Evolutionary conservation across 2,329 filamentous ascomycete genomes (phyloP).

Genomic region (Tolypocladium pustulatum): DNA sequence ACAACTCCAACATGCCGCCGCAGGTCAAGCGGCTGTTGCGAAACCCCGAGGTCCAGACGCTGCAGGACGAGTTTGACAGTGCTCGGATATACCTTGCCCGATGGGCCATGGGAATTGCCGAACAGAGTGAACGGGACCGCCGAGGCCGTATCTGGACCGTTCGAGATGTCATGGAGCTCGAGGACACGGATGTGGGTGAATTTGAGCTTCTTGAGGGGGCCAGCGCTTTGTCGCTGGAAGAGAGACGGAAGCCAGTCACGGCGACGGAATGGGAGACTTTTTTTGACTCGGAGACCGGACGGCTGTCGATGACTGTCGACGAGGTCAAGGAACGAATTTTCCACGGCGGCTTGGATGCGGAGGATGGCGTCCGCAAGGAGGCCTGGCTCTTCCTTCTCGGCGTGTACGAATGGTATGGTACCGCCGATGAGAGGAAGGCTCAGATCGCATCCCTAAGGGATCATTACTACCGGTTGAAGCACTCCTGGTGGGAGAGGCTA

Average conservation of each 20-base stretch:
- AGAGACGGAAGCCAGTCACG: slow-evolving; percentile 67
- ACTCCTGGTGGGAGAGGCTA: slow-evolving; percentile 90
- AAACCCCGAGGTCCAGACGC: slow-evolving; percentile 87
- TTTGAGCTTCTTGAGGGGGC: slow-evolving; percentile 88
- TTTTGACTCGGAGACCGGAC: slow-evolving; percentile 67
- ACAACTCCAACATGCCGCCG: slow-evolving; percentile 83
- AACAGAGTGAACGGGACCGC: slow-evolving; percentile 84
- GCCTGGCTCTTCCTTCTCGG: slow-evolving; percentile 92
- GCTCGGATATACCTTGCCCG: slow-evolving; percentile 87
- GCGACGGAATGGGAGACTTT: slow-evolving; percentile 84
- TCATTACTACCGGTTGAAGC: slow-evolving; percentile 89
- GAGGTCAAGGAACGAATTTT: slow-evolving; percentile 98
- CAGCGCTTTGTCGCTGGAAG: slow-evolving; percentile 61
- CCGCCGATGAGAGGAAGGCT: slow-evolving; percentile 70
- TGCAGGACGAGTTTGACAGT: slow-evolving; percentile 96
- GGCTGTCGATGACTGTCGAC: slow-evolving; percentile 69
- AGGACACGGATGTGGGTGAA: slow-evolving; percentile 89
- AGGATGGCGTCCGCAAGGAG: slow-evolving; percentile 90
- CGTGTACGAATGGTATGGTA: slow-evolving; percentile 89
- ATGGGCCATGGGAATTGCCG: slow-evolving; percentile 98
- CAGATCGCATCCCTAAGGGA: slow-evolving; percentile 79
- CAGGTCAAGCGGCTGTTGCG: slow-evolving; percentile 76
- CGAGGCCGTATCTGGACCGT: slow-evolving; percentile 88
- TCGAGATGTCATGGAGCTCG: slow-evolving; percentile 82
- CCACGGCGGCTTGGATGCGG: slow-evolving; percentile 78